Evolutionary conservation across 768 basidiomycete genomes (phyloP).

Genomic region (Mycena leptocephala): DNA sequence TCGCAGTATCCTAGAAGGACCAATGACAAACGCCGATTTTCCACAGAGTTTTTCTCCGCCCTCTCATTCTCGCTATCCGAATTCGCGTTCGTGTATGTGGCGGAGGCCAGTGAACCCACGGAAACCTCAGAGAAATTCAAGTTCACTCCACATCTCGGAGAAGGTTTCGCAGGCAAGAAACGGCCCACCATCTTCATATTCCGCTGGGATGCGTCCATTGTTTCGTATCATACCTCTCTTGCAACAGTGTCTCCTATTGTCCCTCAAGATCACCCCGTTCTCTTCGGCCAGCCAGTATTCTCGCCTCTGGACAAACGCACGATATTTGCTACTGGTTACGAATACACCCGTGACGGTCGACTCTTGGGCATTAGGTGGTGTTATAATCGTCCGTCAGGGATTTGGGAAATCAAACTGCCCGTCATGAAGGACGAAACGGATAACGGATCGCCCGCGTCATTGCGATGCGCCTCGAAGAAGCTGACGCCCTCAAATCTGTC

Average conservation of each 20-base stretch:
- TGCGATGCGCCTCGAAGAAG: constrained; percentile 47
- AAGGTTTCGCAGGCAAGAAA: constrained; percentile 69
- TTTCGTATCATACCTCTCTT: constrained; percentile 26
- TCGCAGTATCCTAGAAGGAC: background rate
- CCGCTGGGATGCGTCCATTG: constrained; percentile 55
- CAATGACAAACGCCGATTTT: background rate
- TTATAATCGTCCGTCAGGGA: constrained; percentile 67
- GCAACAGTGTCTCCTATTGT: constrained; percentile 23
- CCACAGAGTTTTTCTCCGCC: constrained; percentile 65
- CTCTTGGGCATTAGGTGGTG: constrained; percentile 59
- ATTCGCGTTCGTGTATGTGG: constrained; percentile 70
- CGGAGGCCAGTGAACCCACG: constrained; percentile 65
- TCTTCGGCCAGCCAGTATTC: constrained; percentile 75
- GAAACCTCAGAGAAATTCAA: constrained; percentile 58
- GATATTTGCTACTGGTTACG: constrained; percentile 76
- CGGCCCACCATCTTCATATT: constrained; percentile 71
- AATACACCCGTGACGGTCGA: constrained; percentile 70
- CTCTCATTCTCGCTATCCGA: constrained; percentile 72
- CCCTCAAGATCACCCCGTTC: constrained; percentile 40
- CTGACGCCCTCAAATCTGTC: constrained; percentile 62
- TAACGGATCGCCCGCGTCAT: constrained; percentile 14
- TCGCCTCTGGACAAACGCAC: constrained; percentile 52
- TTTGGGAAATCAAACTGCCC: constrained; percentile 66
- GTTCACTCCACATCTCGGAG: constrained; percentile 76
- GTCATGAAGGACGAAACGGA: constrained; percentile 5